phyloP scores from a whole-genome alignment of 1,284 basidiomycete genomes.

The Inonotus obliquus region DNA sequence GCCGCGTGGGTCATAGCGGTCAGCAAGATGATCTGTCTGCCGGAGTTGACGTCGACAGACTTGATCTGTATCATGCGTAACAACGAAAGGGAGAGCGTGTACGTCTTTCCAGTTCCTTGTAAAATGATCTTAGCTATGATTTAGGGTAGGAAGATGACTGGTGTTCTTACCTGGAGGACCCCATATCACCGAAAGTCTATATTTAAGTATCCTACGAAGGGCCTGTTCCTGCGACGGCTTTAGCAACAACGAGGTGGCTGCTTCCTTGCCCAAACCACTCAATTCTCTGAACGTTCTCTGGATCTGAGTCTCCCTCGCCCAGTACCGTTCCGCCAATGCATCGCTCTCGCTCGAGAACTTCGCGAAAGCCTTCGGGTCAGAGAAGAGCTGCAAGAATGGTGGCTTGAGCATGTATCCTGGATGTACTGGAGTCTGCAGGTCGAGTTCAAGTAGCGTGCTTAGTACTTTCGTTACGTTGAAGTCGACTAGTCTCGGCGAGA shows the following conservation, averaged over 20 bases:
- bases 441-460: constrained; percentile 41
- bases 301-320: constrained; percentile 33
- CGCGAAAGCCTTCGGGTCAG: constrained; percentile 37
- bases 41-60: constrained; percentile 26
- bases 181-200: constrained; percentile 42
- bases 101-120: constrained; percentile 47
- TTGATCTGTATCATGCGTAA: constrained; percentile 40
- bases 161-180: constrained; percentile 38
- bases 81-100: constrained; percentile 43
- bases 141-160: not conserved
- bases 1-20: constrained; percentile 49
- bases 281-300: constrained; percentile 37
- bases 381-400: constrained; percentile 40
- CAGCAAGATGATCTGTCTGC: constrained; percentile 37
- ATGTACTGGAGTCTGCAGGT: constrained; percentile 27
- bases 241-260: constrained; percentile 35
- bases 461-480: constrained; percentile 44
- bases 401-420: constrained; percentile 22
- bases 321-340: constrained; percentile 22
- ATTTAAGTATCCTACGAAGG: constrained; percentile 37
- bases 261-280: constrained; percentile 28
- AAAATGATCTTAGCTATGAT: not conserved
- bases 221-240: constrained; percentile 43
- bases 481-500: constrained; percentile 45
- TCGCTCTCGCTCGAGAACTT: constrained; percentile 16